Conservation (phyloP, 257 asterid genomes). For the Lycium barbarum region DNA sequence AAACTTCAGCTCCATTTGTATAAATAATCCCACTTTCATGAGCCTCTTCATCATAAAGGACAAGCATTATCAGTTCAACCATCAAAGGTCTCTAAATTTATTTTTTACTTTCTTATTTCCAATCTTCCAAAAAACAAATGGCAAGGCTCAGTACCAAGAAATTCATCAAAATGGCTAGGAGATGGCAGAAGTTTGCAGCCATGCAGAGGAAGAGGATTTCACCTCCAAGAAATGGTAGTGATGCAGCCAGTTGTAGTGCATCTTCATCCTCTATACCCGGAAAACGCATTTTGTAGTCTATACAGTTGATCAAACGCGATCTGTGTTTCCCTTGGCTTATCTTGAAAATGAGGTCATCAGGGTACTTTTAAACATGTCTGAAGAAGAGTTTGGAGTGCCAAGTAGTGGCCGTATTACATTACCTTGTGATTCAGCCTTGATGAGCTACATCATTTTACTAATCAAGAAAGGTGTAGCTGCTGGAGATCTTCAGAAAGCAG, state of each 20-base stretch:
- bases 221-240: background rate
- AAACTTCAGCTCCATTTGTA: background rate
- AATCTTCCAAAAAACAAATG: background rate
- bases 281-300: conserved; percentile 50
- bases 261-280: background rate
- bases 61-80: background rate
- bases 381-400: conserved; percentile 31
- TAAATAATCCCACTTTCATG: background rate
- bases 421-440: conserved; percentile 38
- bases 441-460: conserved; percentile 34
- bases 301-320: conserved; percentile 40
- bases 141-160: background rate
- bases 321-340: conserved; percentile 36
- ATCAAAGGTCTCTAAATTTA: background rate
- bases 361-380: conserved; percentile 41
- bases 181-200: conserved; percentile 23
- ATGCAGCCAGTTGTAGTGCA: background rate
- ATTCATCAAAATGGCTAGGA: background rate
- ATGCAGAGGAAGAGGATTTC: background rate
- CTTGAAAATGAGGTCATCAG: conserved; percentile 37
- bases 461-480: conserved; percentile 34
- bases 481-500: conserved; percentile 42
- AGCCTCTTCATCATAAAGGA: background rate
- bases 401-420: conserved; percentile 34
- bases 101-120: background rate